Evolutionary conservation across 2,329 filamentous ascomycete genomes (phyloP), one percentile per base, ranked within the genome.

Genomic region (Orbilia ellipsospora): DNA sequence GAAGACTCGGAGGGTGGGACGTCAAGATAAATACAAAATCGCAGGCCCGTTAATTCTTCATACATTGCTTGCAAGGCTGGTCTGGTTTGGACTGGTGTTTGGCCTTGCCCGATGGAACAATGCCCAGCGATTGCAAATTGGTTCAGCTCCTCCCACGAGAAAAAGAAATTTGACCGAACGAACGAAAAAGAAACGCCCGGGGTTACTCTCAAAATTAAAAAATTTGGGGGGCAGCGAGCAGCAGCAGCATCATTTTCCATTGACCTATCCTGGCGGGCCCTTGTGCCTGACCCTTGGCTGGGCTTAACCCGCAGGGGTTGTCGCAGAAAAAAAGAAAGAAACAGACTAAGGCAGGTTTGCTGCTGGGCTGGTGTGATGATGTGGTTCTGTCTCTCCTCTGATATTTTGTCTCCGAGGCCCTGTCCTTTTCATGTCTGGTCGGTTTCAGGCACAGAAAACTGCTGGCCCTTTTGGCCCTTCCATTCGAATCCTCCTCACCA

Each of bases 81-180:
- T 42, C 62, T 51, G 44, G 57, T 55, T 55, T 55, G 52, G 23
- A 23, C 23, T 66, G 54, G 64, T 64, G 64, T 75, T 64, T 75
- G 70, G 70, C 63, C 67, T 57, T 68, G 66, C 63, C 70, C 63
- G 72, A 75, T 75, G 72, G 28, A 56, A 62, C 72, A 59, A 75
- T 64, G 64, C 72, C 68, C 65, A 69, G 56, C 51, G 59, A 72
- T 59, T 69, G 64, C 72, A 69, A 75, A 75, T 69, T 75, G 64
- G 72, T 69, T 75, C 72, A 75, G 72, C 72, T 75, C 72, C 72
- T 75, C 72, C 63, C 63, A 64, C n/a, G 20, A 31, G 59, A 69
- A 75, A 75, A 75, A 75, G 50, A 69, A 75, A 75, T 36, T 36
- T 36, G 31, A 36, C 31, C 31, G 31, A 36, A 18, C 13, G 44